Base-by-base conservation (phyloP, 192 early-diverging fungal species). In the Oehlia diaphana region DNA sequence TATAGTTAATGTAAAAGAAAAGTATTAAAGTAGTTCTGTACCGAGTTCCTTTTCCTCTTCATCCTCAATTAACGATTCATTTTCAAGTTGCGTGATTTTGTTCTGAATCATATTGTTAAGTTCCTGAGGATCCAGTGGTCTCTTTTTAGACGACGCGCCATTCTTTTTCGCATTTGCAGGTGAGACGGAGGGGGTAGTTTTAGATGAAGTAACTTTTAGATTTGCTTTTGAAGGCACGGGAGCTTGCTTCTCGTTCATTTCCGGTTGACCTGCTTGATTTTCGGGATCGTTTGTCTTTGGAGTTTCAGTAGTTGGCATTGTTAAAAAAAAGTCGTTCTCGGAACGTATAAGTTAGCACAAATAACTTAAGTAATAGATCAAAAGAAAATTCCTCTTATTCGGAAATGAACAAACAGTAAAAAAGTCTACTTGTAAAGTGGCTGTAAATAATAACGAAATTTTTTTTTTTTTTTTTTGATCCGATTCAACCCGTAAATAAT, bases 41-140 rank as follows among this genome's bases (percentile, higher is more conserved):
- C 90, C 89, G 35, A 91, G 83, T 0, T 82, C 84, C 50, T 86
- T 85, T 63, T 91, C 90, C 37, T 91, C 90, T 67, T 91, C 90
- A 19, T 90, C 90, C 62, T 90, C 84, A n/a, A 73, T 50, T 28
- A 69, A 42, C 26, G 86, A 74, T 62, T 87, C 85, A 10, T 80
- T 85, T 72, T 90, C 86, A n/a, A 90, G 84, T 64, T 90, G 88
- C 10, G 82, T 81, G 28, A 90, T 90, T 79, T 90, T 90, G 72
- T 81, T 84, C 62, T 89, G 89, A 39, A 90, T 89, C 83, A 90
- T 81, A 67, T 81, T 82, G 50, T 82, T 86, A 35, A 90, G 82
- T 66, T 90, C 89, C 79, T 88, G 77, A n/a, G 85, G 86, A 61
- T 84, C 84, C 4, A 85, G 70, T 3, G 83, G 58, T 67, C 83